Percentiles rank a stretch among this genome's conserved stretches.
phyloP scores from a whole-genome alignment of 2,329 filamentous ascomycete genomes.

The Thelonectria olida region DNA sequence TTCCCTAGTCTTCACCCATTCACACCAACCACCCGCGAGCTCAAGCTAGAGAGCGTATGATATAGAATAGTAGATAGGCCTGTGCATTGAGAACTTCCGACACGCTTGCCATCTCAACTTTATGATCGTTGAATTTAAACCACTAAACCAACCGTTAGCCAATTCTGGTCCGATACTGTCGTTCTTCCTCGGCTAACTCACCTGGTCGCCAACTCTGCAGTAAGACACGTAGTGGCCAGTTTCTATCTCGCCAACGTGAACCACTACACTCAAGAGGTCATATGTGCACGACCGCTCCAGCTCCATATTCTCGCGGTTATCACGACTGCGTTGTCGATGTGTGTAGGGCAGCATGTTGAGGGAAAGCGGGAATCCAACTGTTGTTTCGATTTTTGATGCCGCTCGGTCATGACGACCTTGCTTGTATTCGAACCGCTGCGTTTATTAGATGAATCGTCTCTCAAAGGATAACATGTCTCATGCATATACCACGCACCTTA shows the following conservation, averaged over 20 bases:
- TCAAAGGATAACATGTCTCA: too few species aligned
- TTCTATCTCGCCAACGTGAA: constrained; percentile 92
- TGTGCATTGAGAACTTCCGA: constrained; percentile 87
- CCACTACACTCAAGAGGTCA: constrained; percentile 88
- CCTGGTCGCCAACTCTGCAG: constrained; percentile 79
- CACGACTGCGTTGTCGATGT: constrained; percentile 65
- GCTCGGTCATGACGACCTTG: constrained; percentile 70
- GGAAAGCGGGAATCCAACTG: constrained; percentile 84
- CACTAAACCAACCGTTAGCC: constrained; percentile 63
- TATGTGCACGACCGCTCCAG: constrained; percentile 77
- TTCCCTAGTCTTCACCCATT: neutral
- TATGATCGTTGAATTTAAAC: constrained; percentile 97
- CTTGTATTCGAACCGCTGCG: constrained; percentile 76
- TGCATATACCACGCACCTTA: constrained; percentile 67
- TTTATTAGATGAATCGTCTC: constrained; percentile 12
- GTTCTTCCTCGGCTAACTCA: constrained; percentile 28
- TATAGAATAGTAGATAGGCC: constrained; percentile 92
- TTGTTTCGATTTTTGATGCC: constrained; percentile 87
- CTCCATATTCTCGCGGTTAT: constrained; percentile 64
- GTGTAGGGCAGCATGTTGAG: constrained; percentile 94
- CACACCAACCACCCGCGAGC: neutral
- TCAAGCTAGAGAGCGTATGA: constrained; percentile 68
- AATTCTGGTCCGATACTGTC: constrained; percentile 15
- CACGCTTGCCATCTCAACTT: constrained; percentile 84
- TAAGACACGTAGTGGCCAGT: constrained; percentile 95